Percentiles rank a stretch among this genome's conserved stretches.
Evolutionary conservation across 1,139 yeast genomes (phyloP).

Genomic region (Yamadazyma atmosphaerica): DNA sequence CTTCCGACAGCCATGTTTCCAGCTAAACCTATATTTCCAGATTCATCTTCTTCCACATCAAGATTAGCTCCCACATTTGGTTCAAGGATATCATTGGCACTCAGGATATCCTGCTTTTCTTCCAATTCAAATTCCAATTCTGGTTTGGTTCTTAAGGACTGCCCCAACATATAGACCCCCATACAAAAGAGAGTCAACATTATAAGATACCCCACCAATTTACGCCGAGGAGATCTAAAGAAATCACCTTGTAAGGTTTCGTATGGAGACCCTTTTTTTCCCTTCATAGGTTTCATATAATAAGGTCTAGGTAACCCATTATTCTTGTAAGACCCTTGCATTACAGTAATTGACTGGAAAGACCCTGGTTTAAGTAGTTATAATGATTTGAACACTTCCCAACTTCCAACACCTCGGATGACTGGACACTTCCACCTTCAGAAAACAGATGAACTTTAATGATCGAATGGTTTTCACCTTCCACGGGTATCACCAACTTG

Average conservation of each 20-base stretch:
- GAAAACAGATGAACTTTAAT: too few species aligned
- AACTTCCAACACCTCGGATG: too few species aligned
- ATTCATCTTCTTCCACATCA: constrained; percentile 31
- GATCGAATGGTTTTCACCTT: too few species aligned
- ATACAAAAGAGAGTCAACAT: constrained; percentile 38
- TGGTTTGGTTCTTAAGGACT: constrained; percentile 32
- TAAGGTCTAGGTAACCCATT: constrained; percentile 51
- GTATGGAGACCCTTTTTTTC: constrained; percentile 38
- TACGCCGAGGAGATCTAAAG: constrained; percentile 40
- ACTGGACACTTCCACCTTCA: too few species aligned
- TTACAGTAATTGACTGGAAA: constrained; percentile 9
- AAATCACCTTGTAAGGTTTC: constrained; percentile 30
- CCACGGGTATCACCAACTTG: too few species aligned
- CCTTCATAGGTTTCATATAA: constrained; percentile 45
- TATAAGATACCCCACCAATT: constrained; percentile 38
- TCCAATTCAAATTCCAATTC: constrained; percentile 27
- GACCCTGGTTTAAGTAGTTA: background rate
- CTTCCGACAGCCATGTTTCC: constrained; percentile 43
- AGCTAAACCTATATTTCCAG: constrained; percentile 37
- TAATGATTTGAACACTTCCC: too few species aligned
- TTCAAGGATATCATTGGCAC: constrained; percentile 19
- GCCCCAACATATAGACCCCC: constrained; percentile 38
- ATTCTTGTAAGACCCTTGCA: constrained; percentile 49
- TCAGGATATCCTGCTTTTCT: constrained; percentile 12
- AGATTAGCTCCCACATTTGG: constrained; percentile 16